These are phyloP conservation scores for Camelina hispida DNA, from an alignment of 345 rosid species.

Conservation along the genomic window DNA sequence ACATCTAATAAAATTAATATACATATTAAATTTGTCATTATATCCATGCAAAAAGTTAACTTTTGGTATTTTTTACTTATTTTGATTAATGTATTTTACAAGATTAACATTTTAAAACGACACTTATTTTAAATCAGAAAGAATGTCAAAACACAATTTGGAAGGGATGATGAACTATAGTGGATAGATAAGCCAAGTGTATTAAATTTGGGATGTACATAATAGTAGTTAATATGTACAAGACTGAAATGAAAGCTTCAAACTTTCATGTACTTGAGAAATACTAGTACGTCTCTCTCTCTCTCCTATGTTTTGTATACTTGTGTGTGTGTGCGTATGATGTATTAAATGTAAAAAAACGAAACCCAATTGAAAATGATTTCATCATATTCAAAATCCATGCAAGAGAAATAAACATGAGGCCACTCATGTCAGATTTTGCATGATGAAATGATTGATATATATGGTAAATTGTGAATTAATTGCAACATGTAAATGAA, in stretches of 20 bases:
- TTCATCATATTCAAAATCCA: conserved; percentile 28
- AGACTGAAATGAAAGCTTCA: conserved; percentile 31
- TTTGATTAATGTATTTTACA: background rate
- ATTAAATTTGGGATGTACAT: background rate
- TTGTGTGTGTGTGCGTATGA: background rate
- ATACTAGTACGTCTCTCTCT: conserved; percentile 6
- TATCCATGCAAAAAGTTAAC: background rate
- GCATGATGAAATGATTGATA: conserved; percentile 42
- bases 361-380: conserved; percentile 37
- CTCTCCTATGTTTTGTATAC: conserved; percentile 23
- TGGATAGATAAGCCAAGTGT: background rate
- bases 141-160: background rate
- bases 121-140: background rate
- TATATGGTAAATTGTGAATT: conserved; percentile 15
- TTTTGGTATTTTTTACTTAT: background rate
- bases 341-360: conserved; percentile 33
- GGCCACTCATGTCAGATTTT: conserved; percentile 37
- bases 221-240: background rate
- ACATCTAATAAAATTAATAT: background rate
- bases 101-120: background rate
- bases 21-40: background rate
- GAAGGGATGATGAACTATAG: background rate
- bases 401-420: conserved; percentile 36
- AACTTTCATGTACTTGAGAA: conserved; percentile 37
- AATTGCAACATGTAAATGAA: conserved; percentile 3